Base-by-base conservation (phyloP, 768 basidiomycete species). In the Lactarius pseudohatsudake region DNA sequence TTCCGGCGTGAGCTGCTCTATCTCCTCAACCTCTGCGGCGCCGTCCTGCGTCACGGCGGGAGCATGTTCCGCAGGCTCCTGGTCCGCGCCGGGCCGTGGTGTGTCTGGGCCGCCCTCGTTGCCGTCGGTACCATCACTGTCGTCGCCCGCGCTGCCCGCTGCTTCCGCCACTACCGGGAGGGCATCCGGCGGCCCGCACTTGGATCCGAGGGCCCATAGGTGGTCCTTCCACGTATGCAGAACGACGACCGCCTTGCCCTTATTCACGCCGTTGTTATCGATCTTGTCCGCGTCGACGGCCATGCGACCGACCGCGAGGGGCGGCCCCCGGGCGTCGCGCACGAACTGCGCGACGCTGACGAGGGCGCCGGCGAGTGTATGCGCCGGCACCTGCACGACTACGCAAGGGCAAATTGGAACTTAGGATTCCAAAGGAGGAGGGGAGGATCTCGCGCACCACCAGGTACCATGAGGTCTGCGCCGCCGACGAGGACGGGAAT, bases 381-480 rank as follows among this genome's bases (percentile, higher is more conserved):
- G 70, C 1, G 77, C 78, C 22, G 85, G 76, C 69, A 81, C 80
- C 72, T 85, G 82, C 53, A 89, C 78, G 67, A 91, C 89, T 91
- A 74, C 74, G 80, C 28, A 22, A 65, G 63, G 59, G 65, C n/a
- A 57, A 62, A 63, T 28, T 28, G 30, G 30, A 30, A 20, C 55
- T 30, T 30, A 56, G 32, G 30, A 61, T 18, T 22, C 20, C 3
- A 18, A 11, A 5, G 50, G 18, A 28, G 57, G 1, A 40, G 28
- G 53, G 55, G 50, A 32, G 10, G 36, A 3, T n/a, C 54, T 43
- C 34, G 79, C 86, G 73, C 73, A 89, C 90, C 90, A 76, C 92
- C 92, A 4, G 92, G 91, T 40, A 90, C 86, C 91, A 95, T 94
- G 9, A 94, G 82, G 77, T 95, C 92, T 0, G 92, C 91, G n/a